phyloP scores from a whole-genome alignment of 805 yeast species.

The Cyberlindnera lachancei region DNA sequence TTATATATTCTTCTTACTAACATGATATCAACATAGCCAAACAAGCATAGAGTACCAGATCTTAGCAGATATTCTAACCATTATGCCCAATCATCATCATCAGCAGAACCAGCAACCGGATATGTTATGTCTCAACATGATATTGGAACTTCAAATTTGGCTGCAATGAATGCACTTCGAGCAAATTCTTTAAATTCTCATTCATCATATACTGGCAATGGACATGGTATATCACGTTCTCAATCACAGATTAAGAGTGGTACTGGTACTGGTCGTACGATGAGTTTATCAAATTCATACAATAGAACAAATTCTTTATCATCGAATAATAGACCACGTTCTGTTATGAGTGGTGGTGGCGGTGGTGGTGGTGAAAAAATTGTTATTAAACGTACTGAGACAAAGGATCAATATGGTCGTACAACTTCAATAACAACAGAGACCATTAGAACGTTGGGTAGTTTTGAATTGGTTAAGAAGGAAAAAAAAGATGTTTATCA shows the following conservation, averaged over 20 bases:
- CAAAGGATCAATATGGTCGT: slow-evolving; percentile 42
- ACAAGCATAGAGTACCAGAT: slow-evolving; percentile 26
- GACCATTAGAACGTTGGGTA: slow-evolving; percentile 41
- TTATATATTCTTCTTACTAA: not conserved
- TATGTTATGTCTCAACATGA: slow-evolving; percentile 5
- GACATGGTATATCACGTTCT: slow-evolving; percentile 5
- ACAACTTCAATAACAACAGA: slow-evolving; percentile 49
- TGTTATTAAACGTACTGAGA: slow-evolving; percentile 43
- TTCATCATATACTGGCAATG: too few relatives aligned
- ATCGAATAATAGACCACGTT: slow-evolving; percentile 5
- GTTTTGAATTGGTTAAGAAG: slow-evolving; percentile 40
- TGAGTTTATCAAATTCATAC: slow-evolving; percentile 5
- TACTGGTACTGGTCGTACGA: slow-evolving; percentile 1
- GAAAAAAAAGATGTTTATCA: slow-evolving; percentile 30
- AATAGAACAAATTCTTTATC: slow-evolving; percentile 12
- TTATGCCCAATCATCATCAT: slow-evolving; percentile 10
- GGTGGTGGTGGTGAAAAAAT: slow-evolving; percentile 13
- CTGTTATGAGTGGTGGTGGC: slow-evolving; percentile 4
- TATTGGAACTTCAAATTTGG: slow-evolving; percentile 18
- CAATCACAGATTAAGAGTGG: not conserved
- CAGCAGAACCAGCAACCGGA: too few relatives aligned
- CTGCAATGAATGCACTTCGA: slow-evolving; percentile 17
- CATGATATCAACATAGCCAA: not conserved
- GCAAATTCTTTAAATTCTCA: slow-evolving; percentile 18
- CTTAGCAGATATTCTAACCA: slow-evolving; percentile 29